Evolutionary conservation across 805 yeast genomes (phyloP).

Genomic region (Millerozyma miso): DNA sequence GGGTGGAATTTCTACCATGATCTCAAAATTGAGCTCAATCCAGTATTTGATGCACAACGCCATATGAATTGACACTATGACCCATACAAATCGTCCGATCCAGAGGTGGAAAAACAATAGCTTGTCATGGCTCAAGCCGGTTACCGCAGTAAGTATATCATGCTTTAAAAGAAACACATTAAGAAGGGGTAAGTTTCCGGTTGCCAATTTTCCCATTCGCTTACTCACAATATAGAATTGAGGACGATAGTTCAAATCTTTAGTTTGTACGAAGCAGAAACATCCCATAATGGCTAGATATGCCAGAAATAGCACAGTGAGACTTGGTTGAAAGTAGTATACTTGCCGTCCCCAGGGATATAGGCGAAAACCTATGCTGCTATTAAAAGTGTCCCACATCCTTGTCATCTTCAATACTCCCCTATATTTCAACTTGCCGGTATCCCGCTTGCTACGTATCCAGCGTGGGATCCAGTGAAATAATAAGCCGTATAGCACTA

Average conservation of each 20-base stretch:
- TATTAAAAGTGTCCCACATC: conserved; percentile 24
- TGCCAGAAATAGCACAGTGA: conserved; percentile 21
- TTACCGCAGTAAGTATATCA: conserved; percentile 32
- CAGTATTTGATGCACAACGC: conserved; percentile 34
- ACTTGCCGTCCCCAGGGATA: conserved; percentile 12
- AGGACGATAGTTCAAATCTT: conserved; percentile 38
- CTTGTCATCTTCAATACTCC: conserved; percentile 24
- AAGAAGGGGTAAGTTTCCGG: conserved; percentile 37
- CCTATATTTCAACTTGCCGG: conserved; percentile 10
- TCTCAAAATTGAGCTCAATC: conserved; percentile 32
- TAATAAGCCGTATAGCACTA: conserved; percentile 36
- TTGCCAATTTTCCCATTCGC: conserved; percentile 36
- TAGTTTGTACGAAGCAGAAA: conserved; percentile 28
- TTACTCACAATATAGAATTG: conserved; percentile 38
- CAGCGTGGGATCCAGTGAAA: conserved; percentile 40
- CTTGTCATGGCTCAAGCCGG: conserved; percentile 42
- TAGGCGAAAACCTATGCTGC: conserved; percentile 18
- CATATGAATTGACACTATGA: conserved; percentile 32
- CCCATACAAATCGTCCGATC: conserved; percentile 39
- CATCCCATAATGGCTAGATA: conserved; percentile 26
- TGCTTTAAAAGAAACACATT: conserved; percentile 36
- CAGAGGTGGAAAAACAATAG: conserved; percentile 39
- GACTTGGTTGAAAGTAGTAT: conserved; percentile 39
- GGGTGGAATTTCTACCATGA: conserved; percentile 45
- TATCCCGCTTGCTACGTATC: conserved; percentile 21